Evolutionary conservation across 2,329 filamentous ascomycete genomes (phyloP).

Genomic region (Alternaria tenuissima): DNA sequence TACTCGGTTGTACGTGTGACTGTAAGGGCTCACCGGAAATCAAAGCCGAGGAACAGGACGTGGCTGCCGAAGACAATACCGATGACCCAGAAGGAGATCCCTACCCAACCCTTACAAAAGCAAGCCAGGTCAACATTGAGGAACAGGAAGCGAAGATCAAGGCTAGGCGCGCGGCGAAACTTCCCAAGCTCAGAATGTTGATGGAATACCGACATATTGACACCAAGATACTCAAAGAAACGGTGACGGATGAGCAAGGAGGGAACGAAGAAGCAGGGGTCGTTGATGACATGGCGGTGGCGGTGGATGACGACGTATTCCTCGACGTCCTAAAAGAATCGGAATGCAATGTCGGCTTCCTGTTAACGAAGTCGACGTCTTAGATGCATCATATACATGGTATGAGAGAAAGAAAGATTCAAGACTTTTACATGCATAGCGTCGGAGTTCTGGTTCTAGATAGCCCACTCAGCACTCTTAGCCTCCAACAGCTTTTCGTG

Average conservation of each 20-base stretch:
- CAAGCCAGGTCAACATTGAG: constrained; percentile 57
- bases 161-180: constrained; percentile 45
- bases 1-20: constrained; percentile 69
- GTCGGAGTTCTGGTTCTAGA: constrained; percentile 2
- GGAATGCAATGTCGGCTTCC: constrained; percentile 56
- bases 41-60: constrained; percentile 22
- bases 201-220: constrained; percentile 66
- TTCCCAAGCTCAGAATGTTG: constrained; percentile 58
- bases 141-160: constrained; percentile 55
- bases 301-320: constrained; percentile 62
- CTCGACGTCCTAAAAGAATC: constrained; percentile 58
- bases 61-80: constrained; percentile 32
- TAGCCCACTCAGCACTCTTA: not conserved
- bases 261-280: constrained; percentile 16
- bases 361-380: constrained; percentile 57
- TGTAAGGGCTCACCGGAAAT: constrained; percentile 57
- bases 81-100: constrained; percentile 26
- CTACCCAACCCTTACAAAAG: constrained; percentile 45
- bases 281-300: constrained; percentile 41
- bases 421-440: constrained; percentile 8
- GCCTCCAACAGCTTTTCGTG: not conserved
- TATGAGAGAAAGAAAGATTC: not conserved
- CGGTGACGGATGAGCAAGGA: not conserved
- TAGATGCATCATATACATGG: not conserved
- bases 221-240: constrained; percentile 35